phyloP scores from a whole-genome alignment of 2,329 filamentous ascomycete species.

The Dendrostoma leiphaemia region DNA sequence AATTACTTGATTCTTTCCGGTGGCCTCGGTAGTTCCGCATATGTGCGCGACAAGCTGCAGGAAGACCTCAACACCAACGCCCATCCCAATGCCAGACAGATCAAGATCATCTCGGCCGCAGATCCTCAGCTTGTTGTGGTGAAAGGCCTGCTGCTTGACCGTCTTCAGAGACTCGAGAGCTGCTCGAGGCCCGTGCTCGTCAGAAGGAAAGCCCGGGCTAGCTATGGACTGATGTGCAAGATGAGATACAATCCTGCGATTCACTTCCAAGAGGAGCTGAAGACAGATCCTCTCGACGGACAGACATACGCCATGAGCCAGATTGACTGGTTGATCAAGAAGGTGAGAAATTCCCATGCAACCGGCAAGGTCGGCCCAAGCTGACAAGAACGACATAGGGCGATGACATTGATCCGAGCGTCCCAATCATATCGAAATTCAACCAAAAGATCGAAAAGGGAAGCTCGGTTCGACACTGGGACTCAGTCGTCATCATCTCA shows the following conservation, averaged over 20 bases:
- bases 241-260: constrained; percentile 33
- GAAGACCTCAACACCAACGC: constrained; percentile 31
- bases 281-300: constrained; percentile 31
- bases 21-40: constrained; percentile 44
- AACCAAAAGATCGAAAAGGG: constrained; percentile 30
- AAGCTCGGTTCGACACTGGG: constrained; percentile 34
- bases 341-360: constrained; percentile 23
- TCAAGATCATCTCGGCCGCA: constrained; percentile 41
- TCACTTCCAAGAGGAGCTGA: constrained; percentile 35
- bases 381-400: constrained; percentile 27
- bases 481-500: constrained; percentile 38
- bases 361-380: background rate
- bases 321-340: constrained; percentile 41
- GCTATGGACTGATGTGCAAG: constrained; percentile 40
- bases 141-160: constrained; percentile 50
- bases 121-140: constrained; percentile 56
- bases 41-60: constrained; percentile 42
- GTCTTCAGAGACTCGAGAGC: constrained; percentile 45
- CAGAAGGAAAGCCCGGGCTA: constrained; percentile 38
- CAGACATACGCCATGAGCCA: constrained; percentile 39
- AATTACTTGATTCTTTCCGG: constrained; percentile 43
- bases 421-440: constrained; percentile 33
- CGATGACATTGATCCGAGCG: constrained; percentile 36
- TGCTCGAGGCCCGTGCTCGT: constrained; percentile 40
- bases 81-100: constrained; percentile 34